A percentile compares a stretch with the other conserved stretches of the same genome.
These are phyloP conservation scores for Magnolia sinica DNA, from an alignment of 164 flowering plant species.

Conservation along the genomic window DNA sequence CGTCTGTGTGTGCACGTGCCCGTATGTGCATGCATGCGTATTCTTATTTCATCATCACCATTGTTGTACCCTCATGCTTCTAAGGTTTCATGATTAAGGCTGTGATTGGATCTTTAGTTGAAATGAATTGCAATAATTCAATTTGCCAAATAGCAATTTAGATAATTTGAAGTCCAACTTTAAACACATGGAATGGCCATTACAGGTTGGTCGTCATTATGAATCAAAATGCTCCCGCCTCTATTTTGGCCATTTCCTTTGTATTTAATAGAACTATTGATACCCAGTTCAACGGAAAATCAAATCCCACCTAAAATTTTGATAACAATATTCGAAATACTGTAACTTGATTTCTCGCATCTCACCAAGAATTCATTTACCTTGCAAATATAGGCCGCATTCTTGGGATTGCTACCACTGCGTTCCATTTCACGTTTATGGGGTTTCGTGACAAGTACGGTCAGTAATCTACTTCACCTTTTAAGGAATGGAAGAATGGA, in stretches of 20 bases:
- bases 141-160: too few species aligned
- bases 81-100: too few species aligned
- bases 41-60: too few species aligned
- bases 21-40: too few species aligned
- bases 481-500: background rate
- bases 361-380: slow-evolving; percentile 7
- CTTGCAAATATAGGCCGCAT: slow-evolving; percentile 55
- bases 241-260: background rate
- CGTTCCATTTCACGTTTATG: slow-evolving; percentile 85
- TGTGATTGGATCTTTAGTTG: too few species aligned
- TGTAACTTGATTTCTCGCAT: slow-evolving; percentile 6
- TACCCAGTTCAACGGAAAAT: background rate
- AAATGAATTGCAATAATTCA: too few species aligned
- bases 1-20: too few species aligned
- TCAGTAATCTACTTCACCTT: slow-evolving; percentile 32
- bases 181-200: background rate
- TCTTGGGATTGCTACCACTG: slow-evolving; percentile 74
- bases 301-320: background rate
- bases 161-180: background rate
- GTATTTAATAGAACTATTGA: background rate
- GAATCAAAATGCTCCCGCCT: background rate
- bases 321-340: background rate
- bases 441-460: slow-evolving; percentile 73
- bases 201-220: background rate
- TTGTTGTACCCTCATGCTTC: too few species aligned